Evolutionary conservation across 208 protist genomes (phyloP).

Genomic region (Crithidia bombi): DNA sequence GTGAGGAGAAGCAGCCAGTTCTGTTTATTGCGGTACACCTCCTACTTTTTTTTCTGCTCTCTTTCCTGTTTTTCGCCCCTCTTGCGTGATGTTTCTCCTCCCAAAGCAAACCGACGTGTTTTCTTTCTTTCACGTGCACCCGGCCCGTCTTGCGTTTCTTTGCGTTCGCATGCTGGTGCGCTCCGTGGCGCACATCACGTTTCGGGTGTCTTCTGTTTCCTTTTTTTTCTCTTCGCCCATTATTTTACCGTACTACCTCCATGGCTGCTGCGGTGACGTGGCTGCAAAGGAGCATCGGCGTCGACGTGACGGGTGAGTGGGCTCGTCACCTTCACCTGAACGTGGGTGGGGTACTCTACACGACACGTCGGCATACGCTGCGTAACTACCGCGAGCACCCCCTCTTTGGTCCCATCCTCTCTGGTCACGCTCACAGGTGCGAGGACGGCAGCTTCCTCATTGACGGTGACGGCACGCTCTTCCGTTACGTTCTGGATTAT

Average conservation of each 20-base stretch:
- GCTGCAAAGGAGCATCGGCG: slow-evolving; percentile 37
- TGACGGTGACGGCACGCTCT: slow-evolving; percentile 65
- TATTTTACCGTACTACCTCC: neutral
- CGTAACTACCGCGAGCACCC: slow-evolving; percentile 34
- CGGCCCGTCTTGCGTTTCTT: no score
- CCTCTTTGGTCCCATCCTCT: slow-evolving; percentile 64
- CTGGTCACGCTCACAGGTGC: slow-evolving; percentile 32
- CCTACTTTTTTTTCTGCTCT: no score
- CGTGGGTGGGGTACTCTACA: slow-evolving; percentile 67
- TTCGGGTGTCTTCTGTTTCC: slow-evolving; percentile 1
- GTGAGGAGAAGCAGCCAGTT: no score
- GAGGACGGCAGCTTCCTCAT: slow-evolving; percentile 73
- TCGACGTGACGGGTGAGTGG: slow-evolving; percentile 58
- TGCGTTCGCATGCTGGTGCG: no score
- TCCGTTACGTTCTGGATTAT: slow-evolving; percentile 72
- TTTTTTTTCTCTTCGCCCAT: slow-evolving; percentile 2
- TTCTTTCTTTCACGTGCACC: no score
- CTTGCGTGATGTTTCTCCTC: no score
- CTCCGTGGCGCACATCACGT: no score
- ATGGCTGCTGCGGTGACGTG: slow-evolving; percentile 37
- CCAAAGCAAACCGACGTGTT: no score
- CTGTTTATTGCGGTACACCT: no score
- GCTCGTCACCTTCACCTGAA: slow-evolving; percentile 54
- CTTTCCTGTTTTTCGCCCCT: no score
- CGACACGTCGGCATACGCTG: slow-evolving; percentile 48